Evolutionary conservation across 371 early-diverging fungal genomes (phyloP).

Genomic region (Actinomortierella ambigua): DNA sequence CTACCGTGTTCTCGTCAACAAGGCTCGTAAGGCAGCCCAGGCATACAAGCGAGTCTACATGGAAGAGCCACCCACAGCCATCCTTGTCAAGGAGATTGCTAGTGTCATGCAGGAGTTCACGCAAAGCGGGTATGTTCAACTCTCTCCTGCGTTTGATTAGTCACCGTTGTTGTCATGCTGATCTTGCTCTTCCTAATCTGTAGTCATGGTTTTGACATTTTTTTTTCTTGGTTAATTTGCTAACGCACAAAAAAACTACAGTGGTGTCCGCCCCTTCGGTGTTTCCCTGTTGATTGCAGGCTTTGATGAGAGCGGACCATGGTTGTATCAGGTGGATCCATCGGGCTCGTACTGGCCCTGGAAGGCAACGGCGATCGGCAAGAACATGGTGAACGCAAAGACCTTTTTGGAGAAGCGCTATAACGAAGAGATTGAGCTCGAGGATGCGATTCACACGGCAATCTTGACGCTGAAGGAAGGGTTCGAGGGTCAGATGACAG

Average conservation of each 20-base stretch:
- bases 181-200: too few relatives aligned
- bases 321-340: conserved; percentile 98
- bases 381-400: conserved; percentile 98
- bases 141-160: background rate
- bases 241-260: conserved; percentile 34
- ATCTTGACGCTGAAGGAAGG: conserved; percentile 98
- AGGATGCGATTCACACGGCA: conserved; percentile 98
- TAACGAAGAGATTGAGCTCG: conserved; percentile 92
- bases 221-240: conserved; percentile 5
- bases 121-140: conserved; percentile 86
- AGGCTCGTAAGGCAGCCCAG: conserved; percentile 96
- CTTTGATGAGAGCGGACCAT: conserved; percentile 89
- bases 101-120: conserved; percentile 98
- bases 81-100: conserved; percentile 96
- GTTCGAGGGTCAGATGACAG: conserved; percentile 96
- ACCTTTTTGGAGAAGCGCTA: conserved; percentile 98
- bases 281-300: conserved; percentile 98
- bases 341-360: conserved; percentile 98
- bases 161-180: background rate
- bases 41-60: conserved; percentile 91
- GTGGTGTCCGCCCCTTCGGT: conserved; percentile 99
- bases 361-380: conserved; percentile 99
- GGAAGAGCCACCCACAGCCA: conserved; percentile 93
- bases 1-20: conserved; percentile 92
- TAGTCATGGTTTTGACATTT: background rate